Evolutionary conservation across 768 basidiomycete genomes (phyloP), one percentile per base, ranked within the genome.

Genomic region (Asterophora lycoperdoides): DNA sequence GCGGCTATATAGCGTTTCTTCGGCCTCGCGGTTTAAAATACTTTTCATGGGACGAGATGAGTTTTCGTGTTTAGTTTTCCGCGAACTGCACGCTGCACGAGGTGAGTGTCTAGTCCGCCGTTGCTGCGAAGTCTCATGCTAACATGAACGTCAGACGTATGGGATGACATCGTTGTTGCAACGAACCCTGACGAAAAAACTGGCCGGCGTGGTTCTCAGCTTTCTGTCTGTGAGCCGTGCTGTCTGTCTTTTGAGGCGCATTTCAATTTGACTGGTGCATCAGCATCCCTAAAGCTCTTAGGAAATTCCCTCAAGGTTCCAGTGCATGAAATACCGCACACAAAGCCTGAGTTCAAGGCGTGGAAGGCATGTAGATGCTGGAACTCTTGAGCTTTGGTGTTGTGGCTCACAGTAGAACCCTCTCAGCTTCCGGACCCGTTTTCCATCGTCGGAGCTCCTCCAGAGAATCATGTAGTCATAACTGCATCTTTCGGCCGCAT

Each of bases 401-500:
- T 23, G 23, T 23, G 14, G 11, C 44, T 44, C 35, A 34, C 8
- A 19, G 28, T 41, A 26, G 39, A 44, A 15, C 42, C 19, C 26
- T 32, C 23, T 36, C 28, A 53, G 71, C 70, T 67, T 23, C 63
- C 68, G 74, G 69, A 72, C 62, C 60, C 80, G 64, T 60, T 68
- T 59, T 47, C 35, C 29, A 17, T 33, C 19, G 29, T 49, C 10
- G 38, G 57, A 14, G 64, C 64, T 14, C 66, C 69, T 2, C 63
- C 62, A 18, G 32, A 58, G 3, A 65, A 73, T 10, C 79, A 87
- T 51, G 60, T 94, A 26, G 73, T 96, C 8, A 60, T 97, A 5
- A 93, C 93, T 0, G 90, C 93, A 5, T 95, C 93, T 0, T 95
- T 95, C 54, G 93, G 93, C 0, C 85, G 87, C 39, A 92, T 94